These are phyloP conservation scores for Zea mays DNA, from an alignment of 176 grass and related monocot species.

Conservation along the genomic window Zm-B73-REFERENCE-NAM-5.0 NC_050102.1:6340501-6341000, in stretches of 20 bases:
- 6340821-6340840: constrained; percentile 36
- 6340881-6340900: background rate
- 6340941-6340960: background rate
- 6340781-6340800: background rate
- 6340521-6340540: constrained; percentile 17
- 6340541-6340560: constrained; percentile 3
- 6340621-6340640: background rate
- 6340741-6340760: background rate
- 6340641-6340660: background rate
- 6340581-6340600: background rate
- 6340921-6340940: background rate
- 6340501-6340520: constrained; percentile 41
- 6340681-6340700: background rate
- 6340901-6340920: background rate
- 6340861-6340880: background rate
- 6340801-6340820: background rate
- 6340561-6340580: background rate
- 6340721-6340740: background rate
- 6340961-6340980: constrained; percentile 4
- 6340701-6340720: background rate
- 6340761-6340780: background rate
- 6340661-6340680: too few relatives aligned
- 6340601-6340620: constrained; percentile 37
- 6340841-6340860: background rate
- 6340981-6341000: background rate